Conservation (phyloP, 2,329 filamentous ascomycete genomes). For the Tolypocladium pustulatum region DNA sequence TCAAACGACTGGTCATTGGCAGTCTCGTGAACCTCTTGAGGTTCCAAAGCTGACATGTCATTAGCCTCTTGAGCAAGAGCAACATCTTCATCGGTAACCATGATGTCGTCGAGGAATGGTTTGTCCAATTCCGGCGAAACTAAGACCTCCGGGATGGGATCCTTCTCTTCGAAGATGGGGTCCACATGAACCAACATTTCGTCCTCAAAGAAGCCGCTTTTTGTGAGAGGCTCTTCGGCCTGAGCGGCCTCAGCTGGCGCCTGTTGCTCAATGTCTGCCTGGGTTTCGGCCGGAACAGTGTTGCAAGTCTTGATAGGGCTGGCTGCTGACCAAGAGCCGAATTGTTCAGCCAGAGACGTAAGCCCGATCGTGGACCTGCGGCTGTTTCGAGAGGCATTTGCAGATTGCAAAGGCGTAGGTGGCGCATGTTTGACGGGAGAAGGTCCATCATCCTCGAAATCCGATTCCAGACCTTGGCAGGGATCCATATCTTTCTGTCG, state of each 20-base stretch:
- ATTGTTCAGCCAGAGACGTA: slow-evolving; percentile 51
- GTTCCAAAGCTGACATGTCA: slow-evolving; percentile 46
- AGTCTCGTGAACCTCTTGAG: slow-evolving; percentile 25
- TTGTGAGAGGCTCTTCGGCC: slow-evolving; percentile 26
- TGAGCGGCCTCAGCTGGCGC: slow-evolving; percentile 4
- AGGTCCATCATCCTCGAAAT: slow-evolving; percentile 41
- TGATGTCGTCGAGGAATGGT: slow-evolving; percentile 31
- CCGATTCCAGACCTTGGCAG: slow-evolving; percentile 33
- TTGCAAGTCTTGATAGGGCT: slow-evolving; percentile 29
- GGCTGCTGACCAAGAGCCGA: slow-evolving; percentile 51
- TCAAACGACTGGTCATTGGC: slow-evolving; percentile 26
- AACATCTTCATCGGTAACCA: slow-evolving; percentile 44
- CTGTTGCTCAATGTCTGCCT: not conserved
- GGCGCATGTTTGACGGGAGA: slow-evolving; percentile 20
- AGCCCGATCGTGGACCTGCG: slow-evolving; percentile 37
- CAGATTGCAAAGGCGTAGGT: slow-evolving; percentile 28
- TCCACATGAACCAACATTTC: slow-evolving; percentile 36
- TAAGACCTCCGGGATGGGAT: slow-evolving; percentile 5
- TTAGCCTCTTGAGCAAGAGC: slow-evolving; percentile 48
- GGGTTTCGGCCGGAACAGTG: too few species aligned
- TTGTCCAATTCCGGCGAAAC: slow-evolving; percentile 13
- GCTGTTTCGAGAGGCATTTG: slow-evolving; percentile 5
- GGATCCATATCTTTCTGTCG: slow-evolving; percentile 36
- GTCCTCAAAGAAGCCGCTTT: slow-evolving; percentile 49
- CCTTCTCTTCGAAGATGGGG: slow-evolving; percentile 5